These are phyloP conservation scores for Raddia distichophylla DNA, from an alignment of 176 grass and related monocot species.

Conservation along the genomic window DNA sequence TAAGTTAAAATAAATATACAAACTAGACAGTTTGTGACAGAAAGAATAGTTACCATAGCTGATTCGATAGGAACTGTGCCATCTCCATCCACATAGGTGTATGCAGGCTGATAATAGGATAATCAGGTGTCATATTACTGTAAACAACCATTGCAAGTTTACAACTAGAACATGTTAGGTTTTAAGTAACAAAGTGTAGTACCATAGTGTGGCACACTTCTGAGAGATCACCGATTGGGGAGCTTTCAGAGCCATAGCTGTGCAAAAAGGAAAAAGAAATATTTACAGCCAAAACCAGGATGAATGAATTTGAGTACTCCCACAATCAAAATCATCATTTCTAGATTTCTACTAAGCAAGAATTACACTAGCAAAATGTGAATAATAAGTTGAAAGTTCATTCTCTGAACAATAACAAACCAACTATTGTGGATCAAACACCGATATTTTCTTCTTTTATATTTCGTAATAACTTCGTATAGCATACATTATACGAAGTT, in stretches of 20 bases:
- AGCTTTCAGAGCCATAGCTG: constrained; percentile 93
- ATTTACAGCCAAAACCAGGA: constrained; percentile 34
- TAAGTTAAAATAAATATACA: background rate
- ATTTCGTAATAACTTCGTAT: too few relatives aligned
- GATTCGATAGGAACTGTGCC: constrained; percentile 87
- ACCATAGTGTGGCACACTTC: constrained; percentile 89
- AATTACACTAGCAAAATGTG: background rate
- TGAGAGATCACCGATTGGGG: constrained; percentile 75
- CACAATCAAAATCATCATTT: background rate
- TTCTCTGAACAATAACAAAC: background rate
- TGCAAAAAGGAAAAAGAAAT: constrained; percentile 8
- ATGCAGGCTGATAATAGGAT: constrained; percentile 67
- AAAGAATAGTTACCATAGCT: constrained; percentile 56
- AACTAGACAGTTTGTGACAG: background rate
- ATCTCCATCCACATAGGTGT: constrained; percentile 92
- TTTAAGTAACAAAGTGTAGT: constrained; percentile 37
- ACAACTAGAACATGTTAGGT: constrained; percentile 26
- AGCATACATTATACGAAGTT: too few relatives aligned
- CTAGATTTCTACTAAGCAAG: background rate
- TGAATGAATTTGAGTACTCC: background rate
- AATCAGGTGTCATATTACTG: constrained; percentile 15
- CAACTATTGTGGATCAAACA: background rate
- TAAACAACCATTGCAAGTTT: constrained; percentile 23
- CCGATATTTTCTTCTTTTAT: background rate
- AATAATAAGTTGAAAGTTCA: background rate